Conservation (phyloP, 1,284 basidiomycete genomes). For the Rhodotorula sp. region DNA sequence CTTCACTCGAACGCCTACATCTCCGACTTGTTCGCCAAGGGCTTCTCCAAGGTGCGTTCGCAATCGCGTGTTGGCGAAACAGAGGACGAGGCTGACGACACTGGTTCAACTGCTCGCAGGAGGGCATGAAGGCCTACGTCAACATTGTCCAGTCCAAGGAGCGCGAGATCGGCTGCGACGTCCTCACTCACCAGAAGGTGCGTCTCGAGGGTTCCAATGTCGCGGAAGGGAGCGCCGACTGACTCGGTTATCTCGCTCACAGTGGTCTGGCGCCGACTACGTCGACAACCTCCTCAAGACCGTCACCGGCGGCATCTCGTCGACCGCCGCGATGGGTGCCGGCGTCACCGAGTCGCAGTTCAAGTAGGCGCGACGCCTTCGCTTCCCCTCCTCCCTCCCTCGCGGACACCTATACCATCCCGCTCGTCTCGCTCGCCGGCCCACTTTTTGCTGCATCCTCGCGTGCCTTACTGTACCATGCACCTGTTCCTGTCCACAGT, state of each 20-base stretch:
- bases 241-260: not conserved
- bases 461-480: not conserved
- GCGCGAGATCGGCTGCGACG: conserved; percentile 85
- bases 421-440: too few species aligned
- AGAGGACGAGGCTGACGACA: not conserved
- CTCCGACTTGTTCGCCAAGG: conserved; percentile 83
- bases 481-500: not conserved
- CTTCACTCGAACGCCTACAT: conserved; percentile 97
- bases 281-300: conserved; percentile 46
- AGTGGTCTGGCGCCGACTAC: conserved; percentile 41
- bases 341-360: conserved; percentile 62
- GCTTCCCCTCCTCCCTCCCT: too few species aligned
- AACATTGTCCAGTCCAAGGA: conserved; percentile 81
- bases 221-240: conserved; percentile 58
- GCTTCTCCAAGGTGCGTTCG: conserved; percentile 61
- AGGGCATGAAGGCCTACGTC: conserved; percentile 87
- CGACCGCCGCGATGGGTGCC: conserved; percentile 73
- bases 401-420: not conserved
- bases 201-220: conserved; percentile 77
- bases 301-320: conserved; percentile 76
- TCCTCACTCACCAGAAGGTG: conserved; percentile 83
- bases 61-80: too few species aligned
- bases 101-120: conserved; percentile 50
- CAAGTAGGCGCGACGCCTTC: conserved; percentile 28
- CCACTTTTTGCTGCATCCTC: not conserved